Evolutionary conservation across 2,329 filamentous ascomycete species (phyloP).

Genomic region (Aspergillus costaricaensis): DNA sequence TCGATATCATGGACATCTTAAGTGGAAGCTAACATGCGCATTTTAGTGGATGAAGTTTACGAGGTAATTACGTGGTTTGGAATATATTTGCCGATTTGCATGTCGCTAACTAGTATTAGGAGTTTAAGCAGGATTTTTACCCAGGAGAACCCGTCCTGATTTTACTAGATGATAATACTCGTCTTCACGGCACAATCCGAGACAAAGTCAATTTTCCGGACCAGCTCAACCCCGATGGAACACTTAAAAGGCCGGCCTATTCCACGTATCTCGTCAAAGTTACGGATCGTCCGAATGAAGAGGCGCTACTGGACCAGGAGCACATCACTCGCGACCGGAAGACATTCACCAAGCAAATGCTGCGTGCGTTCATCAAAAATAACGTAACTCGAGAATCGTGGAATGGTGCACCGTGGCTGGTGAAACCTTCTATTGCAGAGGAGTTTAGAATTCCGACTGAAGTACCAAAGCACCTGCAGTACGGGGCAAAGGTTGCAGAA

Average conservation of each 20-base stretch:
- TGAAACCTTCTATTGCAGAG: constrained; percentile 81
- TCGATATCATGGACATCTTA: constrained; percentile 2
- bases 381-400: constrained; percentile 89
- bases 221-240: constrained; percentile 64
- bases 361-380: constrained; percentile 92
- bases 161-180: constrained; percentile 67
- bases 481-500: constrained; percentile 77
- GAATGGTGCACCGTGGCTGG: constrained; percentile 95
- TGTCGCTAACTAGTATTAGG: constrained; percentile 35
- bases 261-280: constrained; percentile 80
- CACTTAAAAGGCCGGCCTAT: constrained; percentile 65
- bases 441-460: constrained; percentile 85
- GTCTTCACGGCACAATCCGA: constrained; percentile 72
- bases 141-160: constrained; percentile 83
- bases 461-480: constrained; percentile 77
- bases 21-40: constrained; percentile 26
- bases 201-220: constrained; percentile 79
- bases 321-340: constrained; percentile 86
- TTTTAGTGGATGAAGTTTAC: constrained; percentile 52
- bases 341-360: constrained; percentile 89
- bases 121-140: constrained; percentile 89
- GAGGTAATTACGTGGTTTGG: constrained; percentile 40
- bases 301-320: constrained; percentile 76
- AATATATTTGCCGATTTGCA: neutral
- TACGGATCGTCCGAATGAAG: constrained; percentile 66